phyloP scores from a whole-genome alignment of 805 yeast genomes.

The Sporopachydermia lactativora region DNA sequence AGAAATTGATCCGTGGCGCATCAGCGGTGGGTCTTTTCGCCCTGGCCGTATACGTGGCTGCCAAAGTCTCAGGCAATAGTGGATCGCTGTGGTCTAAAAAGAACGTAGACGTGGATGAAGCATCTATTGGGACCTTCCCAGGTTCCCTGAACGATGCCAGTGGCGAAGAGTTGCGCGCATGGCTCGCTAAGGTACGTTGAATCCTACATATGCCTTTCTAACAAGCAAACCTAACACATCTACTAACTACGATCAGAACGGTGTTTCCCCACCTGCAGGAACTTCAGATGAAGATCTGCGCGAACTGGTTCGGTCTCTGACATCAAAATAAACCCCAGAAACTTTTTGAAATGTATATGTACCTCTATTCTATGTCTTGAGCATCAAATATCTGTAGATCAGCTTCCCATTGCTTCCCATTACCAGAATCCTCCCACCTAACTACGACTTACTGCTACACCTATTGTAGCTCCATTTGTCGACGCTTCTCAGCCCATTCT shows the following conservation, averaged over 20 bases:
- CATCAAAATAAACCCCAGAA: no score
- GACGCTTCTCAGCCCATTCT: constrained; percentile 20
- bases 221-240: background rate
- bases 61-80: background rate
- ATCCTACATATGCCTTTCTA: no score
- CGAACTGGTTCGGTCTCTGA: background rate
- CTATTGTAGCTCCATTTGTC: no score
- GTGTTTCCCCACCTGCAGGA: background rate
- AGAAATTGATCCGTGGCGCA: background rate
- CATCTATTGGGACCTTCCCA: background rate
- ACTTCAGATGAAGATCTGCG: background rate
- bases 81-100: background rate
- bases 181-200: background rate
- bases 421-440: no score
- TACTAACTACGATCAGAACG: background rate
- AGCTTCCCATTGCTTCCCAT: no score
- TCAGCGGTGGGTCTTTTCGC: background rate
- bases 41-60: background rate
- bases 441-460: no score
- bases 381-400: no score
- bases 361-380: no score
- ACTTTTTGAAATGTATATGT: no score
- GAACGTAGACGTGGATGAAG: background rate
- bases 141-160: background rate
- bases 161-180: background rate